Base-by-base conservation (phyloP, 805 yeast species). In the Jamesozyma hellenica region DNA sequence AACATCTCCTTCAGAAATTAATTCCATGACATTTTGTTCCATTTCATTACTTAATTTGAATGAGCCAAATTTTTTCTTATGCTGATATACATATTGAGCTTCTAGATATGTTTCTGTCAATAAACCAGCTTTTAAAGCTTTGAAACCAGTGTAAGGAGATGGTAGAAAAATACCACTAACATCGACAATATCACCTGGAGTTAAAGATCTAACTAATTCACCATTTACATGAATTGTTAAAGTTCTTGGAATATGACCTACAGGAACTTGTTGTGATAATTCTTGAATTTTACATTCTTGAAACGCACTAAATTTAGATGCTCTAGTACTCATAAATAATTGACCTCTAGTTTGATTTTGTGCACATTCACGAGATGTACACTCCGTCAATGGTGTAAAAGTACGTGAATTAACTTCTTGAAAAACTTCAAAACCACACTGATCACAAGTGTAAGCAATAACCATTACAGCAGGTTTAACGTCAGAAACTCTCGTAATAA, bases 211-310 rank as follows among this genome's bases (percentile, higher is more conserved):
- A 23, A 87, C 96, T 40, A 92, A 65, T 42, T 85, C 82, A 33
- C 99, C 99, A 52, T 82, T 84, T n/a, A 90, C 78, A 58, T 90
- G 95, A 41, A 90, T 72, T 13, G 81, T 75, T 46, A 92, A 68
- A 25, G 86, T 66, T 53, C 99, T 75, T 36, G 99, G 99, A 47
- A 92, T 92, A 61, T 90, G 96, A 39, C 98, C 98, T 23, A 88
- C 90, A 1, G 99, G 99, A 14, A 92, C 98, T 65, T 92, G 98
- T 48, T 81, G 80, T 4, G 97, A 84, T 58, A 90, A 67, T 63
- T 92, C 99, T 67, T 92, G 99, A 45, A 92, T 72, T 54, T 85
- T 81, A 41, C 88, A 92, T 54, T 92, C 98, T 66, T 92, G 99
- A 71, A 88, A 92, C 6, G 95, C 84, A 40, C 82, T 72, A 55